A percentile compares a stretch with the other conserved stretches of the same genome.
These are phyloP conservation scores for Aspergillus sclerotialis DNA, from an alignment of 2,329 filamentous ascomycete genomes.

Conservation along the genomic window DNA sequence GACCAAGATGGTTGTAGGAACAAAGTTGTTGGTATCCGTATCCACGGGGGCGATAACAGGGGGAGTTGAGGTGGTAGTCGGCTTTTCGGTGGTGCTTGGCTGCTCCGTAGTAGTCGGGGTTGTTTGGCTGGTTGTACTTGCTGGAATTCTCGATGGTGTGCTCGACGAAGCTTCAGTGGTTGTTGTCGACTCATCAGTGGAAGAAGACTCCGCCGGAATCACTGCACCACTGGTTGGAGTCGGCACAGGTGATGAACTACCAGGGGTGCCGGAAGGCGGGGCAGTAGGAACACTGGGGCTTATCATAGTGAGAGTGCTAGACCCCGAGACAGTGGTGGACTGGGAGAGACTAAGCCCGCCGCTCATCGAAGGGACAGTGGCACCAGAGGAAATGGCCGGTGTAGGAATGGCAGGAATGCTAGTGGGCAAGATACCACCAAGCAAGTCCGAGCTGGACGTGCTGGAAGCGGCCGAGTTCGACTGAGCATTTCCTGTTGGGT, in stretches of 20 bases:
- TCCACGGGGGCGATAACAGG: no score
- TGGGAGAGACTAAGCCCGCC: conserved; percentile 7
- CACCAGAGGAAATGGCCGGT: conserved; percentile 1
- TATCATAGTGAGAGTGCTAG: conserved; percentile 6
- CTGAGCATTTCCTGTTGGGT: not conserved
- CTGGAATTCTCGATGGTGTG: conserved; percentile 7
- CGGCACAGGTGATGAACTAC: conserved; percentile 1
- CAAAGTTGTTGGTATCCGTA: conserved; percentile 30
- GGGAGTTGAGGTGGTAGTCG: conserved; percentile 24
- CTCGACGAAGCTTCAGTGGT: conserved; percentile 7
- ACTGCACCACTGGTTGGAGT: conserved; percentile 4
- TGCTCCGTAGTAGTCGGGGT: conserved; percentile 10
- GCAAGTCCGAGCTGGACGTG: not conserved
- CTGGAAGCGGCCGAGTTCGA: not conserved
- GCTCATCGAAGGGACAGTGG: conserved; percentile 4
- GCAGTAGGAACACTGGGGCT: conserved; percentile 11
- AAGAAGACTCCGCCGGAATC: not conserved
- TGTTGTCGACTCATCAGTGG: no score
- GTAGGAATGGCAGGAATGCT: conserved; percentile 17
- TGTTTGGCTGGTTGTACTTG: conserved; percentile 14
- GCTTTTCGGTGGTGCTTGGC: conserved; percentile 7
- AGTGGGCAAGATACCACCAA: conserved; percentile 8
- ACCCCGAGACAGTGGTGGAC: not conserved
- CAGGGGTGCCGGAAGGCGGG: conserved; percentile 6
- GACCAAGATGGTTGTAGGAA: conserved; percentile 21